These are phyloP conservation scores for Saccharomyces cerevisiae DNA, from an alignment of 805 yeast genomes.

Conservation along the genomic window DNA sequence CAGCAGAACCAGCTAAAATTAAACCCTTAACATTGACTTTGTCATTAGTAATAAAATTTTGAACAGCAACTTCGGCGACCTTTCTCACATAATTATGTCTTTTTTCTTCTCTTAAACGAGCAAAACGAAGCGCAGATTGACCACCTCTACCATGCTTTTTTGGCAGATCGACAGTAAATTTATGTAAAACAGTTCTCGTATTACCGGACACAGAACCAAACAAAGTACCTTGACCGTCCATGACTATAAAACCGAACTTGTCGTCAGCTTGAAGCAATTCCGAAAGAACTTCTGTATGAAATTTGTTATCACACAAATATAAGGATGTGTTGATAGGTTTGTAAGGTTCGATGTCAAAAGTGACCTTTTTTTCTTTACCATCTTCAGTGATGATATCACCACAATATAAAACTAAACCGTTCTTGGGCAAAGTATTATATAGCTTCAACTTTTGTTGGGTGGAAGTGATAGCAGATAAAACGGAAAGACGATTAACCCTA, in stretches of 20 bases:
- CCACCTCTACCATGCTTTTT: slow-evolving; percentile 99
- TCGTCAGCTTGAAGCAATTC: slow-evolving; percentile 94
- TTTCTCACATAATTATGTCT: slow-evolving; percentile 98
- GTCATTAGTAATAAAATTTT: slow-evolving; percentile 89
- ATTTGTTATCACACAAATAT: slow-evolving; percentile 94
- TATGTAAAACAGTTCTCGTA: slow-evolving; percentile 91
- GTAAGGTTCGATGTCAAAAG: slow-evolving; percentile 96
- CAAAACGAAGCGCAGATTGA: slow-evolving; percentile 98
- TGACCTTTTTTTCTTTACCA: slow-evolving; percentile 94
- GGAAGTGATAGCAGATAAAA: slow-evolving; percentile 92
- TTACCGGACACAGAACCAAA: slow-evolving; percentile 95
- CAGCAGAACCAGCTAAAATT: slow-evolving; percentile 98
- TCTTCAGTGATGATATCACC: slow-evolving; percentile 97
- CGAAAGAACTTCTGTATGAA: slow-evolving; percentile 93
- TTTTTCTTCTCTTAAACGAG: slow-evolving; percentile 97
- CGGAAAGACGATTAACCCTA: slow-evolving; percentile 92
- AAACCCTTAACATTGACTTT: slow-evolving; percentile 91
- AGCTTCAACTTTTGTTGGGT: slow-evolving; percentile 94
- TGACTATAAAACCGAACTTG: slow-evolving; percentile 91
- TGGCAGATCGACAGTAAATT: slow-evolving; percentile 94
- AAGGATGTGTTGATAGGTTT: slow-evolving; percentile 97
- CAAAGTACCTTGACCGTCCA: slow-evolving; percentile 99
- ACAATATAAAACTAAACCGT: slow-evolving; percentile 93
- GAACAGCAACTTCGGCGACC: slow-evolving; percentile 97
- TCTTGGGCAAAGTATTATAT: slow-evolving; percentile 82